Base-by-base conservation (phyloP, 2,329 filamentous ascomycete species). In the Monilinia polystroma region DNA sequence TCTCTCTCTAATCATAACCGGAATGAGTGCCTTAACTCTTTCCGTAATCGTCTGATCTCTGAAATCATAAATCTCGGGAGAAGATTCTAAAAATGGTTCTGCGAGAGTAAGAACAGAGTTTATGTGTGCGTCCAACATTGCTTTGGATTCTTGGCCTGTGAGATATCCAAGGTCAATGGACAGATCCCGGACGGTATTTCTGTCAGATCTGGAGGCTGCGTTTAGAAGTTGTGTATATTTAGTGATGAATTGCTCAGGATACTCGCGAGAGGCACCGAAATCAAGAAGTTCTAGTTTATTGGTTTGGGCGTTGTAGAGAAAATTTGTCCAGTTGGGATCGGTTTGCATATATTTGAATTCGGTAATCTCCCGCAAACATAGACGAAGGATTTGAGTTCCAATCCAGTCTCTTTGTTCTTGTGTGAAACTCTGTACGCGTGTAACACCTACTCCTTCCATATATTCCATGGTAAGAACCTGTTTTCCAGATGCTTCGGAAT, bases 271-370 rank as follows among this genome's bases (percentile, higher is more conserved):
- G 47, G 95, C 95, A 68, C 95, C 95, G 78, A 99, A 99, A 79
- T 99, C 96, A 63, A 99, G 87, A 0, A 99, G 85, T 78, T 97
- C 93, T 18, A 99, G 88, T 75, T 87, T 90, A 73, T 87, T 81
- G 4, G 84, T 87, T 26, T 81, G 73, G 1, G 87, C 81, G 73
- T 98, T 95, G 82, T 92, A 99, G 26, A 98, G 83, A 78, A 99
- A 99, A 79, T 99, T 99, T 45, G 94, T 98, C 95, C 95, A 99
- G 82, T 99, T 99, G 52, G 95, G 95, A 76, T 99, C 95, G 6
- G 95, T 99, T 80, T 99, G 95, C 95, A 99, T 99, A 81, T 96
- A 98, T 68, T 84, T 88, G 85, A 97, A 98, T 78, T 97, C 92
- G 70, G 89, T 89, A 73, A 98, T 94, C 80, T 98, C 95, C 67